Percentiles rank a stretch among this genome's conserved stretches.
Evolutionary conservation across 257 asterid genomes (phyloP).

Genomic region (Apocynum venetum): DNA sequence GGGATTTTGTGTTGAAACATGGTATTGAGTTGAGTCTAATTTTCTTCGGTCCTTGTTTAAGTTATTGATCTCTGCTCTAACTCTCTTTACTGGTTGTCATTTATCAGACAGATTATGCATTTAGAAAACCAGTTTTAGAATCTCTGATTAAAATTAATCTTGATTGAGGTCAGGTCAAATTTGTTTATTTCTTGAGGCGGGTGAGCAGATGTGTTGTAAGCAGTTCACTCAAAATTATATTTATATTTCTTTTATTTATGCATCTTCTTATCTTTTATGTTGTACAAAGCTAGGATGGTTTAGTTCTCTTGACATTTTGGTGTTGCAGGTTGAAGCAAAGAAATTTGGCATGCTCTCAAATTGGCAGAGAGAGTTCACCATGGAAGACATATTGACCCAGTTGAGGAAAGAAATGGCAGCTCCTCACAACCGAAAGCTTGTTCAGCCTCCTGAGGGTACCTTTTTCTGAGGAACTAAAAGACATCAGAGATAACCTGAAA

Average conservation of each 20-base stretch:
- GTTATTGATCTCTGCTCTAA: no score
- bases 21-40: no score
- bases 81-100: no score
- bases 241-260: neutral
- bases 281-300: neutral
- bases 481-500: neutral
- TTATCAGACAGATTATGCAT: no score
- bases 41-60: no score
- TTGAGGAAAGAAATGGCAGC: slow-evolving; percentile 36
- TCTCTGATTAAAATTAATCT: no score
- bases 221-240: neutral
- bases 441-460: slow-evolving; percentile 35
- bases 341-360: slow-evolving; percentile 27
- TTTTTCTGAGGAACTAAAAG: slow-evolving; percentile 13
- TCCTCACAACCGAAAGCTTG: slow-evolving; percentile 32
- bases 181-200: neutral
- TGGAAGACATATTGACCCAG: slow-evolving; percentile 33
- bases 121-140: no score
- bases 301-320: neutral
- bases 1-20: neutral
- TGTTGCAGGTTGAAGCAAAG: slow-evolving; percentile 25
- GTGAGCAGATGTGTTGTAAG: neutral
- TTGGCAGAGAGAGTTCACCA: slow-evolving; percentile 34
- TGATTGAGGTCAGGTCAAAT: no score
- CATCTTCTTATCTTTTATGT: neutral